These are phyloP conservation scores for Tylopilus sp. DNA, from an alignment of 768 basidiomycete species.

Conservation along the genomic window DNA sequence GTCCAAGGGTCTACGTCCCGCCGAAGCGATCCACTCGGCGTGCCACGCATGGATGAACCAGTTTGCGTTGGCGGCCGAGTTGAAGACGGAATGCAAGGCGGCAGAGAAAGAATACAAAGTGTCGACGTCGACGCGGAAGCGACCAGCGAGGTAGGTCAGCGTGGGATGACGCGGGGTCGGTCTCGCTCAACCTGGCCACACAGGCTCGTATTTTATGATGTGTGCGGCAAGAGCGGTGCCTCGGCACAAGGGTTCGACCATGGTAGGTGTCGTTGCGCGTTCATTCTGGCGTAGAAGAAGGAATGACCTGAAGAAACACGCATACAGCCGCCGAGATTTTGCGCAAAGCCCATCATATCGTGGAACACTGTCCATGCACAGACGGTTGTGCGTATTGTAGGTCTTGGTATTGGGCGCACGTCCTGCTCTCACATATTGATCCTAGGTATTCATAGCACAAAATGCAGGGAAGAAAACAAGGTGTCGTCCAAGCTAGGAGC, in stretches of 20 bases:
- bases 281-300: not conserved
- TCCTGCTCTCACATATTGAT: not conserved
- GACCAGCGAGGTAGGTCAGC: constrained; percentile 47
- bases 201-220: constrained; percentile 82
- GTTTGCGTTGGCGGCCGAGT: constrained; percentile 63
- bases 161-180: not conserved
- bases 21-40: constrained; percentile 83
- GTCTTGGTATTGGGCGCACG: constrained; percentile 8
- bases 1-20: constrained; percentile 55
- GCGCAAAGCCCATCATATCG: constrained; percentile 49
- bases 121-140: constrained; percentile 51
- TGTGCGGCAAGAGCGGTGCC: constrained; percentile 64
- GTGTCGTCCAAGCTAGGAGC: constrained; percentile 79
- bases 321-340: constrained; percentile 54
- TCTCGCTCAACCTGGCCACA: not conserved
- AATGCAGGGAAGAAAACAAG: constrained; percentile 69
- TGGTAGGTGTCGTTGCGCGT: constrained; percentile 37
- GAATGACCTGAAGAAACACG: not conserved
- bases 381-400: constrained; percentile 72
- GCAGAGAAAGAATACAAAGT: constrained; percentile 68
- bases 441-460: constrained; percentile 62
- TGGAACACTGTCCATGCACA: constrained; percentile 62
- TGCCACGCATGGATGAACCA: constrained; percentile 80
- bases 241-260: constrained; percentile 82
- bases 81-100: constrained; percentile 82